Evolutionary conservation across 2,329 filamentous ascomycete genomes (phyloP).

Genomic region (Aspergillus sergii): DNA sequence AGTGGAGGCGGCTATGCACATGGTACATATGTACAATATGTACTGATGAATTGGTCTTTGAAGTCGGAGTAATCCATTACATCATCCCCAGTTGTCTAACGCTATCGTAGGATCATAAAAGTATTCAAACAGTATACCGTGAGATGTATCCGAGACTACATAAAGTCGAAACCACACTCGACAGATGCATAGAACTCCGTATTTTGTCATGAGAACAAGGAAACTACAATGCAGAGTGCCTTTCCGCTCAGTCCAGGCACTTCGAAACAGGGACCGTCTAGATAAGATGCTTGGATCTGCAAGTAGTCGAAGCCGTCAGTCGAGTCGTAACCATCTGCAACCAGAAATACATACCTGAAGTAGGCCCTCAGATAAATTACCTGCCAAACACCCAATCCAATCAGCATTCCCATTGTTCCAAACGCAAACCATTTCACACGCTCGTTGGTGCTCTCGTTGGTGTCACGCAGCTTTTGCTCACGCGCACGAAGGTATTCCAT

Average conservation of each 20-base stretch:
- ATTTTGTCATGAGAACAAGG: constrained; percentile 23
- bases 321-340: background rate
- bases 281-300: constrained; percentile 70
- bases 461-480: constrained; percentile 95
- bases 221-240: constrained; percentile 19
- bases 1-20: background rate
- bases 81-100: constrained; percentile 9
- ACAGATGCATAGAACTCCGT: constrained; percentile 25
- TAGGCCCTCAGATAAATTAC: constrained; percentile 96
- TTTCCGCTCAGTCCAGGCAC: constrained; percentile 11
- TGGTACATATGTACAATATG: background rate
- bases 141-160: constrained; percentile 22
- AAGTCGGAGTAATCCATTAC: constrained; percentile 4
- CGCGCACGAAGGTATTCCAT: constrained; percentile 92
- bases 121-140: constrained; percentile 25
- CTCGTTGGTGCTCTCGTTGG: constrained; percentile 99
- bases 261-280: constrained; percentile 36
- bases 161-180: constrained; percentile 16
- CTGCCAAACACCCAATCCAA: constrained; percentile 93
- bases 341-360: constrained; percentile 67
- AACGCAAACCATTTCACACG: constrained; percentile 99
- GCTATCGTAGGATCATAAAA: constrained; percentile 24
- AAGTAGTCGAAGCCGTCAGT: constrained; percentile 15
- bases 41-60: background rate
- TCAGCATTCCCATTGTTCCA: constrained; percentile 85